Percentiles rank a stretch among this genome's conserved stretches.
These are phyloP conservation scores for Metahyphopichia silvanorum DNA, from an alignment of 805 yeast species.

Conservation along the genomic window DNA sequence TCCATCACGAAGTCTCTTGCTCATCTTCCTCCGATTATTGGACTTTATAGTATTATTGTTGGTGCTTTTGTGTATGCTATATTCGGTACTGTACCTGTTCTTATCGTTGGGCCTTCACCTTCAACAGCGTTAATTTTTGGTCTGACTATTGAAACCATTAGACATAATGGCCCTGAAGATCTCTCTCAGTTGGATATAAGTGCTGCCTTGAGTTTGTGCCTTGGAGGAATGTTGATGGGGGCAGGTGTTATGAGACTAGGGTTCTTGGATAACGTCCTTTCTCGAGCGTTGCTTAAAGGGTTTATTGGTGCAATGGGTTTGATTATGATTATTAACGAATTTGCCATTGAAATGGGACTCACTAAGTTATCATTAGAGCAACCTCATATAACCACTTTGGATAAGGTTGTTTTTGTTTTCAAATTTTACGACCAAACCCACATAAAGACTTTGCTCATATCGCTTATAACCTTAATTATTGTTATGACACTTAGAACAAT, in stretches of 20 bases:
- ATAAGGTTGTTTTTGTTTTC: slow-evolving; percentile 14
- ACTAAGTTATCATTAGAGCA: slow-evolving; percentile 12
- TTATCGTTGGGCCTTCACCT: slow-evolving; percentile 92
- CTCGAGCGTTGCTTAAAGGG: slow-evolving; percentile 75
- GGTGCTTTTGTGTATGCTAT: slow-evolving; percentile 78
- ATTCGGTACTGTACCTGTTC: slow-evolving; percentile 81
- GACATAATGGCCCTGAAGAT: slow-evolving; percentile 20
- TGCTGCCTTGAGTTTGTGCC: slow-evolving; percentile 60
- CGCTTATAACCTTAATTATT: slow-evolving; percentile 16
- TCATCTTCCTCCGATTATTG: slow-evolving; percentile 77
- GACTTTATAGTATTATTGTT: slow-evolving; percentile 69
- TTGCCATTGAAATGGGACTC: slow-evolving; percentile 47
- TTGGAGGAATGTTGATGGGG: slow-evolving; percentile 65
- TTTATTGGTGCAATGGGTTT: slow-evolving; percentile 84
- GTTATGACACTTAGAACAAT: slow-evolving; percentile 18
- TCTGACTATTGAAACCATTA: slow-evolving; percentile 54
- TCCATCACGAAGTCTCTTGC: slow-evolving; percentile 82
- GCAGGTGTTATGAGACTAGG: slow-evolving; percentile 77
- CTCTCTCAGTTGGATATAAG: slow-evolving; percentile 46
- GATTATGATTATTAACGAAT: slow-evolving; percentile 62
- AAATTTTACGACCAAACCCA: slow-evolving; percentile 10
- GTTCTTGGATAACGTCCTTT: slow-evolving; percentile 73
- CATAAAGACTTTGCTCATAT: slow-evolving; percentile 12
- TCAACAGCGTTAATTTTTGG: slow-evolving; percentile 83
- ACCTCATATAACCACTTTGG: slow-evolving; percentile 21